phyloP scores from a whole-genome alignment of 2,329 filamentous ascomycete species.

The Fusarium zealandicum region DNA sequence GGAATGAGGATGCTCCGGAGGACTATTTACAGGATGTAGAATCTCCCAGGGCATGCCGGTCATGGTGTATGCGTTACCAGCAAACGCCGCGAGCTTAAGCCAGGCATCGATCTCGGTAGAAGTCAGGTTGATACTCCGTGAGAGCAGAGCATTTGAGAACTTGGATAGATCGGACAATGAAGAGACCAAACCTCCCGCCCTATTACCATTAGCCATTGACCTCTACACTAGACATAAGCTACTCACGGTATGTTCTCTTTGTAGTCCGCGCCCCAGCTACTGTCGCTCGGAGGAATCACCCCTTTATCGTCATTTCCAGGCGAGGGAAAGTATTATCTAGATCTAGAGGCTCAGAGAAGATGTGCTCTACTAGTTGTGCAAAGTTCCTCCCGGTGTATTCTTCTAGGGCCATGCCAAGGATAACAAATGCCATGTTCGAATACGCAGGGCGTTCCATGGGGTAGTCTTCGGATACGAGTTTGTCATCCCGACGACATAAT shows the following conservation, averaged over 20 bases:
- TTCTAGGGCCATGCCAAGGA: slow-evolving; percentile 48
- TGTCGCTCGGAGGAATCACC: slow-evolving; percentile 45
- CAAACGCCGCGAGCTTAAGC: slow-evolving; percentile 47
- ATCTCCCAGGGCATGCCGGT: slow-evolving; percentile 52
- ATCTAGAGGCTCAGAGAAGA: slow-evolving; percentile 23
- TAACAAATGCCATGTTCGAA: slow-evolving; percentile 50
- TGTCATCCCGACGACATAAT: slow-evolving; percentile 44
- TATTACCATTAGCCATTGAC: slow-evolving; percentile 18
- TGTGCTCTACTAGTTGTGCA: slow-evolving; percentile 34
- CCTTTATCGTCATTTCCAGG: slow-evolving; percentile 43
- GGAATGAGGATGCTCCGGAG: slow-evolving; percentile 40
- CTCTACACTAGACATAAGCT: neutral
- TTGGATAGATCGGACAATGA: slow-evolving; percentile 44
- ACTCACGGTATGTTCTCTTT: slow-evolving; percentile 45
- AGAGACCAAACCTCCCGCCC: slow-evolving; percentile 47
- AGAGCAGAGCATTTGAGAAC: slow-evolving; percentile 42
- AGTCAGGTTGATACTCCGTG: slow-evolving; percentile 37
- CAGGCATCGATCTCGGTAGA: slow-evolving; percentile 41
- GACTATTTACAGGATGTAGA: slow-evolving; percentile 39
- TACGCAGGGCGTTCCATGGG: slow-evolving; percentile 48
- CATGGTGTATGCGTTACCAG: slow-evolving; percentile 41
- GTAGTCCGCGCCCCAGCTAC: slow-evolving; percentile 47
- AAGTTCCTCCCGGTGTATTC: slow-evolving; percentile 42
- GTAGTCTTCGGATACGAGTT: slow-evolving; percentile 41
- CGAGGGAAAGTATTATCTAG: slow-evolving; percentile 32